phyloP scores from a whole-genome alignment of 1,284 basidiomycete genomes.

The Exobasidium cylindrosporum region DNA sequence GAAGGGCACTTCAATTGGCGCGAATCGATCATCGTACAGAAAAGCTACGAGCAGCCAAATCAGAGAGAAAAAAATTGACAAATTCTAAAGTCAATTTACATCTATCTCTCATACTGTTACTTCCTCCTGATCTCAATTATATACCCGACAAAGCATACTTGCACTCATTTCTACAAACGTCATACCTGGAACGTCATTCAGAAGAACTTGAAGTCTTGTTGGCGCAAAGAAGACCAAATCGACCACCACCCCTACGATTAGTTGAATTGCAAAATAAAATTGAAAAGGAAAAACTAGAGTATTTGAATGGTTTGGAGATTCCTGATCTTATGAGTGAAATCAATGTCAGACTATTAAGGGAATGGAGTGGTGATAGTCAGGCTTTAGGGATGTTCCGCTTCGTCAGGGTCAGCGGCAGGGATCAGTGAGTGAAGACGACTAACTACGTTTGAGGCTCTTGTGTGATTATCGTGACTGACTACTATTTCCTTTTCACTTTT shows the following conservation, averaged over 20 bases:
- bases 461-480: not conserved
- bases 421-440: slow-evolving; percentile 32
- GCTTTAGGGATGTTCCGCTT: slow-evolving; percentile 46
- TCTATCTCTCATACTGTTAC: slow-evolving; percentile 44
- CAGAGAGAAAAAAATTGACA: slow-evolving; percentile 20
- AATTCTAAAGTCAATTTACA: slow-evolving; percentile 38
- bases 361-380: slow-evolving; percentile 52
- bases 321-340: slow-evolving; percentile 42
- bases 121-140: slow-evolving; percentile 36
- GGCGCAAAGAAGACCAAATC: slow-evolving; percentile 36
- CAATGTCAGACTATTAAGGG: slow-evolving; percentile 46
- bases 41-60: slow-evolving; percentile 34
- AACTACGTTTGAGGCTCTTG: not conserved
- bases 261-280: slow-evolving; percentile 37
- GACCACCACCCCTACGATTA: slow-evolving; percentile 40
- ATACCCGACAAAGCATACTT: slow-evolving; percentile 42
- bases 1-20: slow-evolving; percentile 45
- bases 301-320: slow-evolving; percentile 44
- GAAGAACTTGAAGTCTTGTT: slow-evolving; percentile 36
- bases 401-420: slow-evolving; percentile 42
- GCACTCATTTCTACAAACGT: slow-evolving; percentile 38
- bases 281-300: slow-evolving; percentile 39
- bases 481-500: not conserved
- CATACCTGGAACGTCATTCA: slow-evolving; percentile 42
- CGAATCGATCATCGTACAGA: slow-evolving; percentile 37